Percentiles rank a stretch among this genome's conserved stretches.
phyloP scores from a whole-genome alignment of 2,329 filamentous ascomycete genomes.

The Lachnellula hyalina region DNA sequence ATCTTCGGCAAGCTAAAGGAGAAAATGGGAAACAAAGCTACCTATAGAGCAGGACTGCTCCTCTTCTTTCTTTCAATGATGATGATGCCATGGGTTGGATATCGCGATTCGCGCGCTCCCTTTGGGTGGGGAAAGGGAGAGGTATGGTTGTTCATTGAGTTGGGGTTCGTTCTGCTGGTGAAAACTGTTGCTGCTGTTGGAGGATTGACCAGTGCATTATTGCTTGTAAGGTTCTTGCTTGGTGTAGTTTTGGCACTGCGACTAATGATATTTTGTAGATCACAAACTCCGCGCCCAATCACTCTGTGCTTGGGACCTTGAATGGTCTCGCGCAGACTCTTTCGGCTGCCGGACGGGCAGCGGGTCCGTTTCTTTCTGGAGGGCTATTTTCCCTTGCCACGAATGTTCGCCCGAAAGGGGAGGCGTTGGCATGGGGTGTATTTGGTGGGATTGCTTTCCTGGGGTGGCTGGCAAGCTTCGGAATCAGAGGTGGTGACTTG shows the following conservation, averaged over 20 bases:
- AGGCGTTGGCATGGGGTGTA: slow-evolving; percentile 77
- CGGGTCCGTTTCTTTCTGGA: slow-evolving; percentile 84
- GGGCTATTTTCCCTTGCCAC: slow-evolving; percentile 77
- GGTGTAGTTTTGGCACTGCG: not conserved
- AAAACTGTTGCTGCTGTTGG: slow-evolving; percentile 92
- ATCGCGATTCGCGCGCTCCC: slow-evolving; percentile 54
- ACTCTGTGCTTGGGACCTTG: slow-evolving; percentile 79
- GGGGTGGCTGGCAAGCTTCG: slow-evolving; percentile 74
- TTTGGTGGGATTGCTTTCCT: slow-evolving; percentile 79
- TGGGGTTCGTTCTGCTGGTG: slow-evolving; percentile 74
- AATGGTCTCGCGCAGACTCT: slow-evolving; percentile 94
- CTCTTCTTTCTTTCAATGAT: slow-evolving; percentile 79
- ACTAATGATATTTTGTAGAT: slow-evolving; percentile 49
- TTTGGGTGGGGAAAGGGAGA: slow-evolving; percentile 58
- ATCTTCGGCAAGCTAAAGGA: slow-evolving; percentile 75
- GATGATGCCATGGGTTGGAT: slow-evolving; percentile 85
- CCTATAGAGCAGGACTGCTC: slow-evolving; percentile 72
- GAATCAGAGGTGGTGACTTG: slow-evolving; percentile 60
- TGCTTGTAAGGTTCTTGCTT: slow-evolving; percentile 58
- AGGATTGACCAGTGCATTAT: slow-evolving; percentile 80
- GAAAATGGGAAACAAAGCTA: slow-evolving; percentile 76
- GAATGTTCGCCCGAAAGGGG: slow-evolving; percentile 70
- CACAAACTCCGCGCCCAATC: slow-evolving; percentile 85
- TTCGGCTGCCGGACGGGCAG: slow-evolving; percentile 80
- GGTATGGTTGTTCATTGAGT: slow-evolving; percentile 69